These are phyloP conservation scores for Tubosaeta sp. DNA, from an alignment of 768 basidiomycete species.

Conservation along the genomic window DNA sequence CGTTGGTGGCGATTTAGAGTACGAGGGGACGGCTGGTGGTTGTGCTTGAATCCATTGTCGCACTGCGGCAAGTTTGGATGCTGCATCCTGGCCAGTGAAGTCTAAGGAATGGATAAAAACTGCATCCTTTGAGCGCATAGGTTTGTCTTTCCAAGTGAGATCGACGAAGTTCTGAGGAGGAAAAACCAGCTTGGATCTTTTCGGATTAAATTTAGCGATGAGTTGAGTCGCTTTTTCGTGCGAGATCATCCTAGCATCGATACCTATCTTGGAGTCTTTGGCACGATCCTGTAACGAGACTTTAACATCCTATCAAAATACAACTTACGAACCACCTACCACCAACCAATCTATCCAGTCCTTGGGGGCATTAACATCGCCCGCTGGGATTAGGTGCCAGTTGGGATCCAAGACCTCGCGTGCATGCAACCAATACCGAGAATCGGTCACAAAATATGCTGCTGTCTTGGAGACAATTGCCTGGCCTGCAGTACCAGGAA, in stretches of 20 bases:
- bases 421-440: constrained; percentile 83
- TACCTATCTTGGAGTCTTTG: constrained; percentile 56
- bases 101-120: constrained; percentile 67
- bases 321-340: constrained; percentile 34
- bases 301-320: constrained; percentile 1
- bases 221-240: constrained; percentile 64
- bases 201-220: constrained; percentile 48
- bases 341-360: constrained; percentile 81
- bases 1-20: constrained; percentile 58
- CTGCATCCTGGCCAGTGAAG: constrained; percentile 64
- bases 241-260: constrained; percentile 82
- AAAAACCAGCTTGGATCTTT: constrained; percentile 66
- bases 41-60: constrained; percentile 66
- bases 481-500: constrained; percentile 63
- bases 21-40: constrained; percentile 55
- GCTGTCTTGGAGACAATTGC: constrained; percentile 62
- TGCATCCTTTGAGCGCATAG: constrained; percentile 58
- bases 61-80: constrained; percentile 65
- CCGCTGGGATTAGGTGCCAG: constrained; percentile 68
- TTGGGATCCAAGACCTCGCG: constrained; percentile 62
- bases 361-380: constrained; percentile 46
- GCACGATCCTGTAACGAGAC: constrained; percentile 33
- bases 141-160: constrained; percentile 76
- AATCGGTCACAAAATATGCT: constrained; percentile 76
- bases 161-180: constrained; percentile 85